Evolutionary conservation across 768 basidiomycete genomes (phyloP), one percentile per base, ranked within the genome.

Genomic region (Mycena galericulata): DNA sequence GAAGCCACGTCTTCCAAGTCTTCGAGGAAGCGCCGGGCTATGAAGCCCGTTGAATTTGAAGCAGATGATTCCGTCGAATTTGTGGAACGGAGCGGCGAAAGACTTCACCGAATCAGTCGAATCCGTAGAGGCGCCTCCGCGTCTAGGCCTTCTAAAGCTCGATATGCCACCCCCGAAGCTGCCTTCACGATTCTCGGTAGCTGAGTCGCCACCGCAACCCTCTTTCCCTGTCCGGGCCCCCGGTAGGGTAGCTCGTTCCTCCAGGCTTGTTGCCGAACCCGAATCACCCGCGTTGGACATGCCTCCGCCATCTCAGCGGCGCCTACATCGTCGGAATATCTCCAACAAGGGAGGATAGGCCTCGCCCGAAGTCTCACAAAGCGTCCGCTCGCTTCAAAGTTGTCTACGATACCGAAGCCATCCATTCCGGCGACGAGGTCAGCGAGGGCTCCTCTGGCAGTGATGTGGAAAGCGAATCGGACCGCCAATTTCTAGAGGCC

Each of bases 371-470:
- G 72, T 29, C 26, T 55, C 38, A 72, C 43, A 68, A 57, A 65
- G 62, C 45, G 71, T 36, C 60, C 26, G 49, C 56, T 46, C 69
- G 74, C 58, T 47, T 40, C 38, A 65, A 65, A 46, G 68, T 72
- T 34, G 24, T 90, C 75, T 83, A 93, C 57, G 93, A 93, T 71
- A 82, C 87, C 36, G 91, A 90, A 75, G 94, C 94, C 4, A 78
- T 78, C 20, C 94, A 95, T 73, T 96, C 95, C 11, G 94, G 93
- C 22, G 93, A 93, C 63, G 94, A 95, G 73, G 83, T 84, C 61
- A 91, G 90, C 72, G 86, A 83, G 61, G 92, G 92, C 36, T 82
- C 81, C 1, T 90, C 90, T 1, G 83, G 80, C 36, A 84, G 80
- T 72, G 87, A 84, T 68, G 86, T 80, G 29, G 91, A 91, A 73